Evolutionary conservation across 192 early-diverging fungal species (phyloP).

Genomic region (Gigaspora rosea): DNA sequence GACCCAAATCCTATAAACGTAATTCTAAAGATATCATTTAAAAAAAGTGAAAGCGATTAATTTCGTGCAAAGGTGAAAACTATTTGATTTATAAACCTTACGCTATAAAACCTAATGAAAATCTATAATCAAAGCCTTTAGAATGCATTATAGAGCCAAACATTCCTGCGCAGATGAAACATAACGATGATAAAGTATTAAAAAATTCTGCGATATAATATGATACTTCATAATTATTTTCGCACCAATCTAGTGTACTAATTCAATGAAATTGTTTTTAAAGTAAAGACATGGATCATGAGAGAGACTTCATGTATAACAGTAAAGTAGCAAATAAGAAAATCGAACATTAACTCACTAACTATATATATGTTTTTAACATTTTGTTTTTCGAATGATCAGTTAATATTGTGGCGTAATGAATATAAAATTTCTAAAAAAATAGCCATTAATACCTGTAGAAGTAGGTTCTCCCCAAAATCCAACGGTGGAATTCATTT

Average conservation of each 20-base stretch:
- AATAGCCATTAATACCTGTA: neutral
- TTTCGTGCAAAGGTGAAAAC: neutral
- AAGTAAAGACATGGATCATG: neutral
- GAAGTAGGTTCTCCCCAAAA: conserved; percentile 1
- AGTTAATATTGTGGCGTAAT: neutral
- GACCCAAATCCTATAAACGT: conserved; percentile 39
- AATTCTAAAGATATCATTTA: conserved; percentile 16
- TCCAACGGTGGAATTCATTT: conserved; percentile 11
- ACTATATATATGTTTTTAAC: too few species aligned
- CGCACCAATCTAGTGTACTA: conserved; percentile 58
- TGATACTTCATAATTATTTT: conserved; percentile 64
- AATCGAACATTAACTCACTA: too few species aligned
- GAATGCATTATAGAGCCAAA: conserved; percentile 36
- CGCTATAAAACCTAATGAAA: conserved; percentile 39
- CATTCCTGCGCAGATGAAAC: conserved; percentile 43
- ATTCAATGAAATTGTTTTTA: neutral
- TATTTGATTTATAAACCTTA: neutral
- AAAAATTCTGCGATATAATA: conserved; percentile 71
- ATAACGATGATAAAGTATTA: conserved; percentile 57
- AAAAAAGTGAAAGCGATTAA: neutral
- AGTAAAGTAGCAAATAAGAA: too few species aligned
- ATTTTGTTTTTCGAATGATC: neutral
- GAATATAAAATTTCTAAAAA: neutral
- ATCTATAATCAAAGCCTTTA: too few species aligned
- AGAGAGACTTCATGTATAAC: too few species aligned